Conservation (phyloP, 1,284 basidiomycete genomes). For the Salmacisia buchloeana region DNA sequence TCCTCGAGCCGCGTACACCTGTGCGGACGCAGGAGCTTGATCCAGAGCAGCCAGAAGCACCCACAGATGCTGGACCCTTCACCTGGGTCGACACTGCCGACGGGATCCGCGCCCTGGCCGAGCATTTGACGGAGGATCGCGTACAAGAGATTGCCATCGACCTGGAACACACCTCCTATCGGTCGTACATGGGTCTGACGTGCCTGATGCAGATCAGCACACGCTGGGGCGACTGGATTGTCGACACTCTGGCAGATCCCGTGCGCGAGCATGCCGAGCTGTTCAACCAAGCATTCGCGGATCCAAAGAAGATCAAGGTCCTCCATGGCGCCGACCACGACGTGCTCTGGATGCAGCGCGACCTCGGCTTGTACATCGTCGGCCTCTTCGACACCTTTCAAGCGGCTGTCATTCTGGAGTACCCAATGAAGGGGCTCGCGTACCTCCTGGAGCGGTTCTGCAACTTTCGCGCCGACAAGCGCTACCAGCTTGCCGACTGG, state of each 20-base stretch:
- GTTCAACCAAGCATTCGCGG: constrained; percentile 65
- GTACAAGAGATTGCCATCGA: constrained; percentile 85
- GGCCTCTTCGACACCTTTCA: constrained; percentile 95
- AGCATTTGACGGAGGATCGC: constrained; percentile 52
- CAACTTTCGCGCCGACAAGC: constrained; percentile 86
- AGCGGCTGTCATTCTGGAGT: constrained; percentile 68
- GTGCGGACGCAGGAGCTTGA: constrained; percentile 64
- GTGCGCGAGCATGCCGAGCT: constrained; percentile 71
- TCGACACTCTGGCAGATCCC: constrained; percentile 65
- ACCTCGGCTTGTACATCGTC: constrained; percentile 88
- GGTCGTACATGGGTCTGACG: constrained; percentile 78
- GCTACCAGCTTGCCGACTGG: constrained; percentile 96
- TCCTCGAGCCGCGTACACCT: constrained; percentile 1
- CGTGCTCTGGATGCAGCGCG: constrained; percentile 90
- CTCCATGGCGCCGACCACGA: constrained; percentile 87
- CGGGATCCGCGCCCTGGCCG: constrained; percentile 63
- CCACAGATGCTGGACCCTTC: constrained; percentile 68
- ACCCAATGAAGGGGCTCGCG: constrained; percentile 75
- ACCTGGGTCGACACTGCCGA: constrained; percentile 65
- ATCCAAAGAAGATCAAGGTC: constrained; percentile 77
- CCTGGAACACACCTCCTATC: constrained; percentile 83
- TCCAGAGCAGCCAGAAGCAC: constrained; percentile 53
- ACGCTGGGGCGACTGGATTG: constrained; percentile 74
- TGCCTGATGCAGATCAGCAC: constrained; percentile 82
- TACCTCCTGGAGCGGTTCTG: constrained; percentile 83